Evolutionary conservation across 1,284 basidiomycete species (phyloP).

Genomic region (Pascua sp.): DNA sequence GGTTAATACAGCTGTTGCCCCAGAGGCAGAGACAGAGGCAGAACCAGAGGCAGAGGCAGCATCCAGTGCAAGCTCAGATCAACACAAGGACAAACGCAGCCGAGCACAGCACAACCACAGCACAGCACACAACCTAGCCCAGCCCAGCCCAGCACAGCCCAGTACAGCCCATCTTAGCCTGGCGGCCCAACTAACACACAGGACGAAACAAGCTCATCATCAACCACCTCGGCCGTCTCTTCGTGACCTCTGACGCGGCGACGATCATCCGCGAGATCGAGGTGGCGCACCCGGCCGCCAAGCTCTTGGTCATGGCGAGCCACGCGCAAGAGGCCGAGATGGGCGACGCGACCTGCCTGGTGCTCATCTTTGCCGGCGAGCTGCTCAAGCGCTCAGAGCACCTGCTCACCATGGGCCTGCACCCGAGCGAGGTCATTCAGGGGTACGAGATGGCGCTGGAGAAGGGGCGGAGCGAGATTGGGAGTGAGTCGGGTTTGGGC

Average conservation of each 20-base stretch:
- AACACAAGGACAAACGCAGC: too few relatives aligned
- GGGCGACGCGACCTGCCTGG: constrained; percentile 95
- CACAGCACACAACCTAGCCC: too few relatives aligned
- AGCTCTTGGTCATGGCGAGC: constrained; percentile 94
- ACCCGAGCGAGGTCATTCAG: constrained; percentile 89
- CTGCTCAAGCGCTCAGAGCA: constrained; percentile 90
- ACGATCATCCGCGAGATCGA: constrained; percentile 98
- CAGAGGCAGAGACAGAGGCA: too few relatives aligned
- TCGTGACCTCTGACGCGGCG: constrained; percentile 98
- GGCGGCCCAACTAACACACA: constrained; percentile 36
- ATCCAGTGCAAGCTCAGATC: too few relatives aligned
- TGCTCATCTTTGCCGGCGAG: constrained; percentile 93
- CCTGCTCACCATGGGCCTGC: constrained; percentile 91
- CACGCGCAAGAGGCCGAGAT: constrained; percentile 97
- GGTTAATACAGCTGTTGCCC: too few relatives aligned
- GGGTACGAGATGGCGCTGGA: constrained; percentile 92
- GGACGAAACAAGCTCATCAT: constrained; percentile 94
- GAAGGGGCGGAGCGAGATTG: constrained; percentile 82
- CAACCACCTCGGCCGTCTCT: constrained; percentile 91
- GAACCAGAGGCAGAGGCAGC: too few relatives aligned
- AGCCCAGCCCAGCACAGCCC: too few relatives aligned
- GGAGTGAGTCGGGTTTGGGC: constrained; percentile 66
- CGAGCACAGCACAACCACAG: too few relatives aligned
- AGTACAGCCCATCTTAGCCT: too few relatives aligned
- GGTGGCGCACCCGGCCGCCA: constrained; percentile 96